These are phyloP conservation scores for Epithemia pelagica DNA, from an alignment of 108 stramenopile species.

Conservation along the genomic window DNA sequence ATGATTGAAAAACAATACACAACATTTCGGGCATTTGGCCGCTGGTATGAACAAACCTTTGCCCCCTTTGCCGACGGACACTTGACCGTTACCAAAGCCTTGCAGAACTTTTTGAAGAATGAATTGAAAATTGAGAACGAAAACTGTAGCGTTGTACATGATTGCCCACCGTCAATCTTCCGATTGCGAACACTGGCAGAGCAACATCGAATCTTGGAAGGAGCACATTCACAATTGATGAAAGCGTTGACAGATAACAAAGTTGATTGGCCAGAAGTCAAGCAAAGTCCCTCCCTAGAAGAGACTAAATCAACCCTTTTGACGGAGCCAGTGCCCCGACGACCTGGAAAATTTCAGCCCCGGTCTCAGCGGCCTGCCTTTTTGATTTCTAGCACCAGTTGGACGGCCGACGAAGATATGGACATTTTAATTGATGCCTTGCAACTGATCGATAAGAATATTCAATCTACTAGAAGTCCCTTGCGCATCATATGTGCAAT, in stretches of 20 bases:
- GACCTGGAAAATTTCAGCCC: constrained; percentile 18
- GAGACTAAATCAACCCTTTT: constrained; percentile 22
- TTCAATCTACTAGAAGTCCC: constrained; percentile 14
- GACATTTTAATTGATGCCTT: constrained; percentile 85
- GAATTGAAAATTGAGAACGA: constrained; percentile 40
- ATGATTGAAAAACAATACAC: constrained; percentile 58
- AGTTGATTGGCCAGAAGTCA: constrained; percentile 18
- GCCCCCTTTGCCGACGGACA: constrained; percentile 78
- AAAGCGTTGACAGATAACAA: constrained; percentile 15
- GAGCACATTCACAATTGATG: constrained; percentile 28
- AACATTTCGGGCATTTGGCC: constrained; percentile 34
- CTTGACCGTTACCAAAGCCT: constrained; percentile 87
- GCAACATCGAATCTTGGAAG: constrained; percentile 62
- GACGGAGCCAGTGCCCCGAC: constrained; percentile 29
- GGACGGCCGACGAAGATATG: constrained; percentile 99
- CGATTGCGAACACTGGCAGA: constrained; percentile 50
- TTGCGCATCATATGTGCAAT: constrained; percentile 73
- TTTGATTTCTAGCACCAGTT: constrained; percentile 89
- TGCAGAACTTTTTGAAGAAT: constrained; percentile 75
- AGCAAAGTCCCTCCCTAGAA: constrained; percentile 24
- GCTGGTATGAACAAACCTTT: constrained; percentile 61
- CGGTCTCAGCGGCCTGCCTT: constrained; percentile 72
- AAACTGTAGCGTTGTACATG: constrained; percentile 71
- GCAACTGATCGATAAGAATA: constrained; percentile 44
- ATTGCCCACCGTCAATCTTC: constrained; percentile 87